Evolutionary conservation across 805 yeast genomes (phyloP).

Genomic region (Komagataella populi): DNA sequence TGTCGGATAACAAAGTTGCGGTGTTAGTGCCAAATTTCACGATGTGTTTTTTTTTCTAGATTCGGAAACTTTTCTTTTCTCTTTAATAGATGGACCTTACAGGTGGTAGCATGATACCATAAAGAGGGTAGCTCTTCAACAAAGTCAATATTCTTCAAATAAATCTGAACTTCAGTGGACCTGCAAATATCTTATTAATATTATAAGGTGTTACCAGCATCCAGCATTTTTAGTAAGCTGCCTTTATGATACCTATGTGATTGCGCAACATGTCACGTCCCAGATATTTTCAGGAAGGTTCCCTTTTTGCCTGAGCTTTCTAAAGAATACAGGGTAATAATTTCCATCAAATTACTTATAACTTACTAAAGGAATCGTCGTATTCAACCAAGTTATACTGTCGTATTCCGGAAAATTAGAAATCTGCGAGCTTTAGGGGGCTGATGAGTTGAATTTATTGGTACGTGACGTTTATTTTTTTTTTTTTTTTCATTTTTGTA

Average conservation of each 20-base stretch:
- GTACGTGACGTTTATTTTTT: background rate
- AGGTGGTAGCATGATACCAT: background rate
- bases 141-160: background rate
- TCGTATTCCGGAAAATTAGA: background rate
- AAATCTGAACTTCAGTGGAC: background rate
- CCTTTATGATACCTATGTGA: background rate
- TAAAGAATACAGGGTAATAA: background rate
- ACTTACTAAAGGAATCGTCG: background rate
- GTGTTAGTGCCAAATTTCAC: background rate
- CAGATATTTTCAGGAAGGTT: background rate
- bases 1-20: background rate
- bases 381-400: background rate
- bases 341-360: background rate
- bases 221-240: background rate
- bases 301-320: background rate
- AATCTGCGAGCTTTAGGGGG: background rate
- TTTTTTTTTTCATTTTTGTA: background rate
- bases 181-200: background rate
- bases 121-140: background rate
- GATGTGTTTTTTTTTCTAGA: background rate
- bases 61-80: background rate
- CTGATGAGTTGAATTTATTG: background rate
- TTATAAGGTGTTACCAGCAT: background rate
- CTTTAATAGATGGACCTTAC: background rate
- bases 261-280: background rate